These are phyloP conservation scores for Kernera saxatilis DNA, from an alignment of 345 rosid genomes.

Conservation along the genomic window DNA sequence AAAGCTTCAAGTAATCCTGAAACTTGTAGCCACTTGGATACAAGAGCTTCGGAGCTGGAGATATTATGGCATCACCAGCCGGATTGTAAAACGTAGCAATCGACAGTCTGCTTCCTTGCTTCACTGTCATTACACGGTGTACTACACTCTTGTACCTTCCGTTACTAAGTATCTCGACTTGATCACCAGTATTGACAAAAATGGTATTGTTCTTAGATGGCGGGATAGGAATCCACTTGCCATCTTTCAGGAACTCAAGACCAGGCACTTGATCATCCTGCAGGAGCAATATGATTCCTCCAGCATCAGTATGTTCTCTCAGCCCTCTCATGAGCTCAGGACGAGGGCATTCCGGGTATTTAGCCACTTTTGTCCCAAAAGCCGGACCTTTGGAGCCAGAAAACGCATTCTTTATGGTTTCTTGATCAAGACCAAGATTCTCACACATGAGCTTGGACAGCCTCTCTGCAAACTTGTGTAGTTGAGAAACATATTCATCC, in stretches of 20 bases:
- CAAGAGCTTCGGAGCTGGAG: conserved; percentile 59
- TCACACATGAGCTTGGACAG: conserved; percentile 67
- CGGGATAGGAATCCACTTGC: conserved; percentile 68
- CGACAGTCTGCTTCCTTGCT: conserved; percentile 77
- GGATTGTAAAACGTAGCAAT: conserved; percentile 92
- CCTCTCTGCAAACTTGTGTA: conserved; percentile 58
- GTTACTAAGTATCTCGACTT: conserved; percentile 77
- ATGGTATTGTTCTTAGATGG: conserved; percentile 83
- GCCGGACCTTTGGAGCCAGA: conserved; percentile 64
- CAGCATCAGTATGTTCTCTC: conserved; percentile 85
- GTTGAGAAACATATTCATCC: conserved; percentile 64
- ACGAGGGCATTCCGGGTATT: conserved; percentile 66
- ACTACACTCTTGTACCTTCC: conserved; percentile 68
- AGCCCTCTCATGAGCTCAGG: conserved; percentile 85
- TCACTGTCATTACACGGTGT: conserved; percentile 75
- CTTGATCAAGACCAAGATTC: conserved; percentile 65
- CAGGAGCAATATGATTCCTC: conserved; percentile 80
- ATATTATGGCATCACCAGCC: conserved; percentile 63
- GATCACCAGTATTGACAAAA: conserved; percentile 77
- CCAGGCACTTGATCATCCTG: conserved; percentile 93
- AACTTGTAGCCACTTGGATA: conserved; percentile 62
- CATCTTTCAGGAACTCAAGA: conserved; percentile 77
- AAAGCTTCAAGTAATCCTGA: conserved; percentile 74
- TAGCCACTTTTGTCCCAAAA: conserved; percentile 87
- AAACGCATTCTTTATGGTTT: conserved; percentile 48